These are phyloP conservation scores for Bonia amplexicaulis DNA, from an alignment of 176 grass and related monocot genomes.

Conservation along the genomic window DNA sequence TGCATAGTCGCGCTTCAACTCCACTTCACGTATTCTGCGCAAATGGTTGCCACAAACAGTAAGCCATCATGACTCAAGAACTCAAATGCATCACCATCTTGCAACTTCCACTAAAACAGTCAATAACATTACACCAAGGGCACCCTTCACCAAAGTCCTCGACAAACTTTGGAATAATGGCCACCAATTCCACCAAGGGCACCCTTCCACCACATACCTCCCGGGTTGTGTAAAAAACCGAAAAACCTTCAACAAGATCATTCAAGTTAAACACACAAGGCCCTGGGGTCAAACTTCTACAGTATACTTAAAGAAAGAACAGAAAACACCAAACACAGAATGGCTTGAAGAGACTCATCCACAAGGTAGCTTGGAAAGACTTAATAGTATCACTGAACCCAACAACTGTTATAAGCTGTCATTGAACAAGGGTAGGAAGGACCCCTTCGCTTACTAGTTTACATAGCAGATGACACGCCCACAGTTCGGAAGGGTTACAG, in stretches of 20 bases:
- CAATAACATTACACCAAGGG: constrained; percentile 87
- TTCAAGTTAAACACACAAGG: constrained; percentile 77
- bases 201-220: constrained; percentile 95
- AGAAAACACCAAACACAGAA: constrained; percentile 10
- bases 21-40: constrained; percentile 98
- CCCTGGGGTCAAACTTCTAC: constrained; percentile 46
- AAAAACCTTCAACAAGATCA: constrained; percentile 99
- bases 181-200: constrained; percentile 87
- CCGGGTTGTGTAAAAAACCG: constrained; percentile 84
- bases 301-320: constrained; percentile 34
- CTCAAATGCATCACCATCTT: constrained; percentile 54
- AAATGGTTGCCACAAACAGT: constrained; percentile 88
- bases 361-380: not conserved
- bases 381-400: not conserved
- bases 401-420: not conserved
- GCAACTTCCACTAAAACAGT: constrained; percentile 57
- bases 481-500: not conserved
- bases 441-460: not conserved
- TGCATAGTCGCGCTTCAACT: constrained; percentile 98
- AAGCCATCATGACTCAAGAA: constrained; percentile 68
- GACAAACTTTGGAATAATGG: constrained; percentile 81
- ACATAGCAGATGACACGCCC: not conserved
- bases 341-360: not conserved
- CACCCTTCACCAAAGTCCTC: constrained; percentile 84
- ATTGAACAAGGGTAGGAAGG: not conserved